Conservation (phyloP, 2,329 filamentous ascomycete genomes). For the Cercospora brassicicola region DNA sequence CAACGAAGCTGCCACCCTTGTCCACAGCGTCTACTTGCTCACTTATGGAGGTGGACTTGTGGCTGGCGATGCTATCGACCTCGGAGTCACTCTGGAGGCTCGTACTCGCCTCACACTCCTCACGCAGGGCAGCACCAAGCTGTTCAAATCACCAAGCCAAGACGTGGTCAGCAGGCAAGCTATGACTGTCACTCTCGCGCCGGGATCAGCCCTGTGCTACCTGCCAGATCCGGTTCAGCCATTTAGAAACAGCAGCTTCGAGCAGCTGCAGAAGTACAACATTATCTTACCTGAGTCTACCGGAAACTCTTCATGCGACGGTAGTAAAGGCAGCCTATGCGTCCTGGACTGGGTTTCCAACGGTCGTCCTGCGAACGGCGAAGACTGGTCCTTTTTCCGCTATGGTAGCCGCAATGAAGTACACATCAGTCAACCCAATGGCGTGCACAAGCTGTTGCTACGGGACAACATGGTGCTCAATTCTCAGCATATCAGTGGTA, state of each 20-base stretch:
- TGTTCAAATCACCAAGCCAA: conserved; percentile 74
- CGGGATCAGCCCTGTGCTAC: conserved; percentile 57
- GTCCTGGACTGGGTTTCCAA: conserved; percentile 93
- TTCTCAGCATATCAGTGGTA: conserved; percentile 34
- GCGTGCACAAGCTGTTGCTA: conserved; percentile 64
- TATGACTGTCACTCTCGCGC: conserved; percentile 51
- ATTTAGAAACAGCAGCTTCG: conserved; percentile 79
- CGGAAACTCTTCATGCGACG: neutral
- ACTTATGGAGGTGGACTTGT: conserved; percentile 95
- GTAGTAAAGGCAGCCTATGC: conserved; percentile 58
- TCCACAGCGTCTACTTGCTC: conserved; percentile 78
- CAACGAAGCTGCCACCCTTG: conserved; percentile 51
- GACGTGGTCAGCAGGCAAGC: conserved; percentile 39
- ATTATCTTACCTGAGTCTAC: conserved; percentile 20
- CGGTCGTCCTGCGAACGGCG: conserved; percentile 78
- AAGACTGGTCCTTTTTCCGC: conserved; percentile 78
- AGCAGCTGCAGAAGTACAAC: conserved; percentile 78
- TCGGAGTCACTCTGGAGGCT: conserved; percentile 65
- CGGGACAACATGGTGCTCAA: conserved; percentile 77
- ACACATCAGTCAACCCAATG: conserved; percentile 55
- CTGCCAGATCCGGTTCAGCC: conserved; percentile 93
- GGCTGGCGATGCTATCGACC: conserved; percentile 76
- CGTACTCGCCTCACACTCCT: conserved; percentile 63
- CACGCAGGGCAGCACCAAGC: conserved; percentile 82
- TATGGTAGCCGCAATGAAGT: conserved; percentile 89